A percentile compares a stretch with the other conserved stretches of the same genome.
Conservation (phyloP, 257 asterid species). For the Osmanthus fragrans region DNA sequence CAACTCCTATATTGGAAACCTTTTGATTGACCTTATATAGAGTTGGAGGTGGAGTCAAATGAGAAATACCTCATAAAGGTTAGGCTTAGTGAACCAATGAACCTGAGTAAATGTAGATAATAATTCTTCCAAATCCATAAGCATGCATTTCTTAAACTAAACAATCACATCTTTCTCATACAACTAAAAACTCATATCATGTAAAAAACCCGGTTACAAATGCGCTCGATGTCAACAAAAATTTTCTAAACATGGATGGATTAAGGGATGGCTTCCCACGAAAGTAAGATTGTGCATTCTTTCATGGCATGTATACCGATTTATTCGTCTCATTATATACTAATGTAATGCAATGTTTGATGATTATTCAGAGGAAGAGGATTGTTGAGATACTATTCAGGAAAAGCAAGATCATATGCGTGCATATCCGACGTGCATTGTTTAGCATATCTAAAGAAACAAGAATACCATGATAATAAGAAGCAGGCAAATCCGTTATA, state of each 20-base stretch:
- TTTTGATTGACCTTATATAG: neutral
- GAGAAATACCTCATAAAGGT: neutral
- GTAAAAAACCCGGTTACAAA: neutral
- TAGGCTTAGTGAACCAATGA: neutral
- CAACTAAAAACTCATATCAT: neutral
- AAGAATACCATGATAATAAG: neutral
- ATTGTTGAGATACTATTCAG: neutral
- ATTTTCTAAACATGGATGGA: neutral
- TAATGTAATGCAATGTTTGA: neutral
- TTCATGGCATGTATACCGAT: neutral
- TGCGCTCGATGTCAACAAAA: neutral
- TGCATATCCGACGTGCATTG: neutral
- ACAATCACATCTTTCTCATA: neutral
- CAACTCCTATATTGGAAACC: neutral
- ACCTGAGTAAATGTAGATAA: neutral
- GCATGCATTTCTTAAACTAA: neutral
- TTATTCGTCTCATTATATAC: neutral
- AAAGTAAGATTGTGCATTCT: neutral
- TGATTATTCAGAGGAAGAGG: neutral
- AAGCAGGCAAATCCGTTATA: neutral
- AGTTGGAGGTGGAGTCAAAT: constrained; percentile 9
- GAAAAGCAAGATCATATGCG: neutral
- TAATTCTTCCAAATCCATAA: neutral
- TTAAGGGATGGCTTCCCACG: neutral
- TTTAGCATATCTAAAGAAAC: neutral